Conservation (phyloP, 306 rosid species). For the Cyclanthera cordifolia region DNA sequence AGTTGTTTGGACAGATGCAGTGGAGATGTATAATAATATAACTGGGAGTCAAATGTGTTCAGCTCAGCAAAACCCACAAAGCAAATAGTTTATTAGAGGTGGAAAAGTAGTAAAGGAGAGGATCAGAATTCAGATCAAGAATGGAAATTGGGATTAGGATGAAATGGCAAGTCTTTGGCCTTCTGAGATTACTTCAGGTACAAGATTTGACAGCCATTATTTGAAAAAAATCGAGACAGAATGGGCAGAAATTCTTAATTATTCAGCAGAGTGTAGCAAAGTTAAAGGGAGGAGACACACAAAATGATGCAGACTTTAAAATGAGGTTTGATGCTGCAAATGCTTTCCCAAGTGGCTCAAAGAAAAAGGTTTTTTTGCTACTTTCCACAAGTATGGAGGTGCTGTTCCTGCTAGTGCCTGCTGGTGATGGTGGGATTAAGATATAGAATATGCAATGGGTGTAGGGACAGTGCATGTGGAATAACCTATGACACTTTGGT, state of each 20-base stretch:
- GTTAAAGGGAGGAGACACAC: not conserved
- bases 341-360: conserved; percentile 2
- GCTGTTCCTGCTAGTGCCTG: not conserved
- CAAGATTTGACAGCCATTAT: conserved; percentile 11
- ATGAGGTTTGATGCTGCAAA: not conserved
- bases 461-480: conserved; percentile 57
- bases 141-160: conserved; percentile 10
- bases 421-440: conserved; percentile 5
- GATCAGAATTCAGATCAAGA: not conserved
- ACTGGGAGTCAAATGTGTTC: conserved; percentile 11
- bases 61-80: conserved; percentile 29
- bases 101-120: not conserved
- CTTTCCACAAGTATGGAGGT: conserved; percentile 6
- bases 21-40: conserved; percentile 15
- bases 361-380: not conserved
- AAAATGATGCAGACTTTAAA: not conserved
- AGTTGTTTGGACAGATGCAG: conserved; percentile 19
- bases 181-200: conserved; percentile 2
- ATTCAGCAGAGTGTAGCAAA: conserved; percentile 2
- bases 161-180: not conserved
- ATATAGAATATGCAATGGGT: conserved; percentile 21
- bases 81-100: conserved; percentile 9
- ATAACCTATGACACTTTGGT: conserved; percentile 15
- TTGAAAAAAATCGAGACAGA: conserved; percentile 3
- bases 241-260: not conserved